A percentile compares a stretch with the other conserved stretches of the same genome.
Conservation (phyloP, 164 flowering plant genomes). For the Vitis cinerea region DNA sequence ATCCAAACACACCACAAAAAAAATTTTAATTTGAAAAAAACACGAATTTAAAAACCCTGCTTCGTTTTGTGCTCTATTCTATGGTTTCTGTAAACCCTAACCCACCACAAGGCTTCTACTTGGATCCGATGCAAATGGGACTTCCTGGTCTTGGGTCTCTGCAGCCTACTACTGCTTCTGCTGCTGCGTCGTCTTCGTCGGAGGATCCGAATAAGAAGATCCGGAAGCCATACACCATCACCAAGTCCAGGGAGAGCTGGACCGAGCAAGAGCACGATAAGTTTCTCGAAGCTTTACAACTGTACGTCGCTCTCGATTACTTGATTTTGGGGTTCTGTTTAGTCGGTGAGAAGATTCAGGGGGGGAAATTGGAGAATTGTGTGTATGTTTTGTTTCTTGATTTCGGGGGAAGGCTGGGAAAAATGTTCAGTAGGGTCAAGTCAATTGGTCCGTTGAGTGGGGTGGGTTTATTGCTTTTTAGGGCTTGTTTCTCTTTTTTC, state of each 20-base stretch:
- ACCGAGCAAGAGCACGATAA: slow-evolving; percentile 66
- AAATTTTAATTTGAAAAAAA: too few relatives aligned
- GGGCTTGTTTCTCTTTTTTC: background rate
- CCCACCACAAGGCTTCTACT: slow-evolving; percentile 33
- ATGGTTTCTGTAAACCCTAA: slow-evolving; percentile 44
- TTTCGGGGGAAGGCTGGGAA: background rate
- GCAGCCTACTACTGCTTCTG: slow-evolving; percentile 2
- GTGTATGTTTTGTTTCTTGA: background rate
- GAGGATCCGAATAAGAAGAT: slow-evolving; percentile 51
- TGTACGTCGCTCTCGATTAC: slow-evolving; percentile 30
- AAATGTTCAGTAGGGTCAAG: background rate
- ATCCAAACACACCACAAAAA: too few relatives aligned
- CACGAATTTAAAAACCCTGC: too few relatives aligned
- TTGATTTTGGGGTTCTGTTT: background rate
- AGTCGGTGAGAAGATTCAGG: background rate
- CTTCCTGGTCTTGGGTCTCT: slow-evolving; percentile 24
- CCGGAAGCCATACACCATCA: slow-evolving; percentile 62
- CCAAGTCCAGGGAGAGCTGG: slow-evolving; percentile 76
- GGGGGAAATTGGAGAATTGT: background rate
- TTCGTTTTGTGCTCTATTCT: background rate
- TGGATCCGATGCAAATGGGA: slow-evolving; percentile 33
- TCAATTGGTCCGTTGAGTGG: background rate
- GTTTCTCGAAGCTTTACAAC: slow-evolving; percentile 63
- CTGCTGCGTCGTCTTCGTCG: slow-evolving; percentile 6
- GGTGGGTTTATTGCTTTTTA: background rate